These are phyloP conservation scores for Borealophlyctis nickersoniae DNA, from an alignment of 192 early-diverging fungal species.

Conservation along the genomic window DNA sequence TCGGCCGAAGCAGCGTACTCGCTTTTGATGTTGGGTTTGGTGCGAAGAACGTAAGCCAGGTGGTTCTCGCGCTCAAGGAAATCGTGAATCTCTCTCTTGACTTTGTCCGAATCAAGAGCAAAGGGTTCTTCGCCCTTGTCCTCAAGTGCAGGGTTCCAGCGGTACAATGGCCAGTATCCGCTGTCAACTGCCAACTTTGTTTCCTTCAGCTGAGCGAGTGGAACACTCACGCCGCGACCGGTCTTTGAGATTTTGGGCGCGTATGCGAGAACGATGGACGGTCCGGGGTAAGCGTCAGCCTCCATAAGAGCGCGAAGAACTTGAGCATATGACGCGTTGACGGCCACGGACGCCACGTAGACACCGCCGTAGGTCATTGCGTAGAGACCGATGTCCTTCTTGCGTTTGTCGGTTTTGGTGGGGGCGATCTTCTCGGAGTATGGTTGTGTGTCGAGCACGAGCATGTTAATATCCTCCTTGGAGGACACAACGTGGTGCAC, in stretches of 20 bases:
- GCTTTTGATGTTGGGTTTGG: conserved; percentile 61
- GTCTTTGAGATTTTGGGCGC: conserved; percentile 54
- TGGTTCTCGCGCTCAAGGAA: conserved; percentile 85
- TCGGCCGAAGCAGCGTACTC: conserved; percentile 63
- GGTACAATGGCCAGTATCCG: conserved; percentile 92
- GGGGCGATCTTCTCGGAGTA: conserved; percentile 62
- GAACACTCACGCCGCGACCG: conserved; percentile 22
- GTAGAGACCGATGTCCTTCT: conserved; percentile 94
- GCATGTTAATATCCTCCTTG: conserved; percentile 82
- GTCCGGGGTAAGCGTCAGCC: conserved; percentile 85
- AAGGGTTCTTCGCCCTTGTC: conserved; percentile 62
- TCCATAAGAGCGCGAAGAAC: conserved; percentile 84
- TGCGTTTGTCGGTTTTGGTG: conserved; percentile 45
- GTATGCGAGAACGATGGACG: conserved; percentile 86
- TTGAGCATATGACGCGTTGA: conserved; percentile 85
- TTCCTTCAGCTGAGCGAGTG: conserved; percentile 76
- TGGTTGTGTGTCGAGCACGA: conserved; percentile 83
- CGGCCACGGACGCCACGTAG: conserved; percentile 88
- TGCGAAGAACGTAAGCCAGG: conserved; percentile 69
- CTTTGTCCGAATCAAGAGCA: conserved; percentile 70
- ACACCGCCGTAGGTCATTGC: conserved; percentile 90
- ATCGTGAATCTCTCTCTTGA: conserved; percentile 72
- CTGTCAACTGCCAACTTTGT: conserved; percentile 86
- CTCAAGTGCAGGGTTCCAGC: conserved; percentile 79
- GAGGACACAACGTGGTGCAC: conserved; percentile 88